A percentile compares a stretch with the other conserved stretches of the same genome.
phyloP scores from a whole-genome alignment of 2,329 filamentous ascomycete species.

The Didymella segeticola region DNA sequence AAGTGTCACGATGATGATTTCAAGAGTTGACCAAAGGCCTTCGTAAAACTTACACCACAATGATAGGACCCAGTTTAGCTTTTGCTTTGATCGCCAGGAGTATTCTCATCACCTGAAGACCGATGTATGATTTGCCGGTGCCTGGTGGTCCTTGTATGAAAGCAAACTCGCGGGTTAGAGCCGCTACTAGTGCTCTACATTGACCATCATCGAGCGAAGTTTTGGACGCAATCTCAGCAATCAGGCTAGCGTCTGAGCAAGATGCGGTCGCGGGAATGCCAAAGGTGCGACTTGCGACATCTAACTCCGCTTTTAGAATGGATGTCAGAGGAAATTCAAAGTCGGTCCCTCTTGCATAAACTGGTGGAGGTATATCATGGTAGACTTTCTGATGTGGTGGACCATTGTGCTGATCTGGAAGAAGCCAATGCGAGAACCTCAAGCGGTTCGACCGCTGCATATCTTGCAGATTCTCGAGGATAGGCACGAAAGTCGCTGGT shows the following conservation, averaged over 20 bases:
- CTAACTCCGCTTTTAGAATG: conserved; percentile 19
- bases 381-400: background rate
- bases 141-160: conserved; percentile 75
- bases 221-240: conserved; percentile 19
- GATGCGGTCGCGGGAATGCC: conserved; percentile 19
- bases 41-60: conserved; percentile 42
- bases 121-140: conserved; percentile 71
- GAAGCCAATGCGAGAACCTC: conserved; percentile 38
- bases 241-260: conserved; percentile 19
- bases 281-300: conserved; percentile 4
- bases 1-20: background rate
- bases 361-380: conserved; percentile 33
- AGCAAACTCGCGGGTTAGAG: conserved; percentile 61
- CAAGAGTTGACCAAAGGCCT: background rate
- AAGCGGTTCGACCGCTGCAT: conserved; percentile 35
- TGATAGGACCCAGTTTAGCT: conserved; percentile 53
- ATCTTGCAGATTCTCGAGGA: conserved; percentile 32
- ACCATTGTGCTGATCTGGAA: conserved; percentile 22
- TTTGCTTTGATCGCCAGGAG: conserved; percentile 55
- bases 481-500: conserved; percentile 39
- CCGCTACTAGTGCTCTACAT: conserved; percentile 59
- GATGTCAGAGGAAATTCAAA: conserved; percentile 31
- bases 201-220: conserved; percentile 58
- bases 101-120: conserved; percentile 64
- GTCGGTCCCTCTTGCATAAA: conserved; percentile 28